phyloP scores from a whole-genome alignment of 352 stramenopile genomes.

The Phytopythium mirpurense region DNA sequence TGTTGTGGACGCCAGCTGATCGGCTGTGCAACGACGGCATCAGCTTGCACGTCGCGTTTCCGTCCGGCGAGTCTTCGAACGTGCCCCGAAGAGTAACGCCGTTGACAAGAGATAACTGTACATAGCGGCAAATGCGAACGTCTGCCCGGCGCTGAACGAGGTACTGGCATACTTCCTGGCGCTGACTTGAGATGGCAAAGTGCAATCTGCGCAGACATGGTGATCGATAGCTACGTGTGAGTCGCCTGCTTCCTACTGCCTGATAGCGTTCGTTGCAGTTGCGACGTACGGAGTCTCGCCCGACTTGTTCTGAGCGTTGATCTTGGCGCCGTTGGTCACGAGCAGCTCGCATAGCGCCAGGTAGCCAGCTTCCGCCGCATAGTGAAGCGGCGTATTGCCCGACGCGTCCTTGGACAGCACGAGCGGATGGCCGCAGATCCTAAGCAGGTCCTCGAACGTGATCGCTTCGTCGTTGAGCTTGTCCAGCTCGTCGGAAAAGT shows the following conservation, averaged over 20 bases:
- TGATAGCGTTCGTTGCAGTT: too few species aligned
- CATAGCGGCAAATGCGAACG: slow-evolving; percentile 59
- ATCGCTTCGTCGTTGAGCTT: slow-evolving; percentile 51
- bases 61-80: slow-evolving; percentile 53
- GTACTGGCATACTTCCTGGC: slow-evolving; percentile 58
- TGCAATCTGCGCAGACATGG: slow-evolving; percentile 64
- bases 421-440: slow-evolving; percentile 69
- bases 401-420: slow-evolving; percentile 52
- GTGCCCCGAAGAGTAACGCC: slow-evolving; percentile 45
- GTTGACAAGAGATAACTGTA: slow-evolving; percentile 45
- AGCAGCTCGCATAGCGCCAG: slow-evolving; percentile 57
- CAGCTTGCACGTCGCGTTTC: slow-evolving; percentile 42
- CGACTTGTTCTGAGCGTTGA: slow-evolving; percentile 75
- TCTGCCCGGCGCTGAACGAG: slow-evolving; percentile 57
- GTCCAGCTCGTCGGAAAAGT: slow-evolving; percentile 65
- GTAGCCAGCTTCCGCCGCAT: slow-evolving; percentile 70
- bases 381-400: slow-evolving; percentile 75
- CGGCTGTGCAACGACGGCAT: slow-evolving; percentile 54
- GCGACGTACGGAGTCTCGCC: slow-evolving; percentile 67
- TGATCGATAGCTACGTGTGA: too few species aligned
- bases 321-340: slow-evolving; percentile 58
- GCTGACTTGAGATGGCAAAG: slow-evolving; percentile 76
- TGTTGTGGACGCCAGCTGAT: slow-evolving; percentile 15
- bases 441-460: slow-evolving; percentile 53
- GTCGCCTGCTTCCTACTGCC: too few species aligned